A percentile compares a stretch with the other conserved stretches of the same genome.
phyloP scores from a whole-genome alignment of 1,284 basidiomycete genomes.

The Fomitopsis palustris region DNA sequence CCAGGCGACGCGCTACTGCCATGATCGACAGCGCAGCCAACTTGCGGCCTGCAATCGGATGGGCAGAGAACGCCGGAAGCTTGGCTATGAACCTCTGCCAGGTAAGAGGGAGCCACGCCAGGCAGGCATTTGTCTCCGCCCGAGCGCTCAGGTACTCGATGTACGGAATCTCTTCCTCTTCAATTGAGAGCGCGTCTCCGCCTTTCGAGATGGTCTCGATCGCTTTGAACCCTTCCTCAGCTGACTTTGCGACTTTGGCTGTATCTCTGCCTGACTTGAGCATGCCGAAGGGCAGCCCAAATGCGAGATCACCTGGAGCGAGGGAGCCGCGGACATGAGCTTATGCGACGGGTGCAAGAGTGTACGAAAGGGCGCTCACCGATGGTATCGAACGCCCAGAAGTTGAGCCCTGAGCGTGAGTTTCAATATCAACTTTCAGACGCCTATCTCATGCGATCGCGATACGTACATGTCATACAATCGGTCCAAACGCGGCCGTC shows the following conservation, averaged over 20 bases:
- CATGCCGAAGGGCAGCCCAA: too few species aligned
- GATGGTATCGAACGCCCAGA: constrained; percentile 41
- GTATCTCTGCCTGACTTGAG: constrained; percentile 19
- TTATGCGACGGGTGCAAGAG: not conserved
- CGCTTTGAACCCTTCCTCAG: not conserved
- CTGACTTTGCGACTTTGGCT: constrained; percentile 3
- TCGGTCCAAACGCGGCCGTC: constrained; percentile 65
- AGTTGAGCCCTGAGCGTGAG: constrained; percentile 40
- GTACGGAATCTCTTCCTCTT: constrained; percentile 12
- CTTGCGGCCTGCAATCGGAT: constrained; percentile 17
- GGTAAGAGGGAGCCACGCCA: constrained; percentile 22
- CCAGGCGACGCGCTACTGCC: too few species aligned
- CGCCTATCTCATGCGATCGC: not conserved
- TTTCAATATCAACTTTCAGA: not conserved
- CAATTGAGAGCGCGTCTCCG: not conserved
- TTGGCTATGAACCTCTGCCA: constrained; percentile 16
- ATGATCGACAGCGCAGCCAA: constrained; percentile 16
- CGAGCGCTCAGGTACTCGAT: constrained; percentile 18
- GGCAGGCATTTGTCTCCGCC: not conserved
- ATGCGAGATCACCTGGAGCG: constrained; percentile 37
- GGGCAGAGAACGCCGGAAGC: constrained; percentile 19
- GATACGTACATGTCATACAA: constrained; percentile 50
- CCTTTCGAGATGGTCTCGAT: not conserved
- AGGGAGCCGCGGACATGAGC: not conserved
- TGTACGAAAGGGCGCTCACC: not conserved